Evolutionary conservation across 805 yeast species (phyloP).

Genomic region (Kregervanrija delftensis): DNA sequence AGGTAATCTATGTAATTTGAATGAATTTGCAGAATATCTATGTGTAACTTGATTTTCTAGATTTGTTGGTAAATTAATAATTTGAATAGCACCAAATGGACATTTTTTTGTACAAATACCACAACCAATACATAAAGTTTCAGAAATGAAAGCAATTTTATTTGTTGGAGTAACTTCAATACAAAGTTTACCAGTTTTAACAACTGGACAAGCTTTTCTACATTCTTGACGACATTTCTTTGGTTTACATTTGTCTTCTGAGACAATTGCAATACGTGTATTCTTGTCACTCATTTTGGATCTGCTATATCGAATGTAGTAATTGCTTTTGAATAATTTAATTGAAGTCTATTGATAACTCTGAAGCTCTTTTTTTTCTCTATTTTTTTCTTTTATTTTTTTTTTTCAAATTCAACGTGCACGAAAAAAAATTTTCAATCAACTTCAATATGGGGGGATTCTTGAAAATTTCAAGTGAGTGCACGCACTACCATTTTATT

Average conservation of each 20-base stretch:
- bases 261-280: slow-evolving; percentile 93
- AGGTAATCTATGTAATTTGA: slow-evolving; percentile 94
- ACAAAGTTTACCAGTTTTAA: slow-evolving; percentile 94
- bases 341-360: too few relatives aligned
- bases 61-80: slow-evolving; percentile 94
- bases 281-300: slow-evolving; percentile 29
- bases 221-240: slow-evolving; percentile 98
- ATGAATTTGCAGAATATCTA: slow-evolving; percentile 95
- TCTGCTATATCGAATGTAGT: not conserved
- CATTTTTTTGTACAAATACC: slow-evolving; percentile 99
- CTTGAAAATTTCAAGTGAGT: too few relatives aligned
- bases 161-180: slow-evolving; percentile 89
- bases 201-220: slow-evolving; percentile 95
- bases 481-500: too few relatives aligned
- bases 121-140: slow-evolving; percentile 94
- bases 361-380: too few relatives aligned
- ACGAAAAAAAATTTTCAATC: too few relatives aligned
- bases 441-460: too few relatives aligned
- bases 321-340: too few relatives aligned
- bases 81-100: slow-evolving; percentile 95
- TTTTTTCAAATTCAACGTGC: too few relatives aligned
- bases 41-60: slow-evolving; percentile 90
- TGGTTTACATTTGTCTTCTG: slow-evolving; percentile 93
- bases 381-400: too few relatives aligned
- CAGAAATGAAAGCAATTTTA: slow-evolving; percentile 92